Evolutionary conservation across 768 basidiomycete genomes (phyloP).

Genomic region (Russula ochroleuca): DNA sequence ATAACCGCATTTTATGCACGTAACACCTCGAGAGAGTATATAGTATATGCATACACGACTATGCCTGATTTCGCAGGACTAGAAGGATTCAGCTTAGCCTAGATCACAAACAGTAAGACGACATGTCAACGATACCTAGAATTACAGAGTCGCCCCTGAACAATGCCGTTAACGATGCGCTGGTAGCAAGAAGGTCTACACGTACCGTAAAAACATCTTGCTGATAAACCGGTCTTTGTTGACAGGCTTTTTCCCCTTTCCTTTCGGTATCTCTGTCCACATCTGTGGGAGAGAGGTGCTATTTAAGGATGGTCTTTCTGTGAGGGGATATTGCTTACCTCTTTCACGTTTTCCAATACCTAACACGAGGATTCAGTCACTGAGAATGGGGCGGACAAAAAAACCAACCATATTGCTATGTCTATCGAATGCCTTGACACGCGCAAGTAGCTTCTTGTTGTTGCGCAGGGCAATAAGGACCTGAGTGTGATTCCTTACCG

Average conservation of each 20-base stretch:
- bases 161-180: conserved; percentile 21
- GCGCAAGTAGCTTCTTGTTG: conserved; percentile 94
- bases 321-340: conserved; percentile 45
- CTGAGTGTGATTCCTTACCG: conserved; percentile 96
- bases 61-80: conserved; percentile 75
- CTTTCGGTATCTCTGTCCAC: conserved; percentile 99
- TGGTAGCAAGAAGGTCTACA: conserved; percentile 19
- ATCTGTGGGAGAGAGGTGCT: conserved; percentile 55
- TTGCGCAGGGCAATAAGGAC: conserved; percentile 95
- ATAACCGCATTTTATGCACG: neutral
- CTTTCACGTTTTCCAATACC: conserved; percentile 98
- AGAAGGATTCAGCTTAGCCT: conserved; percentile 33
- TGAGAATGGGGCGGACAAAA: conserved; percentile 1
- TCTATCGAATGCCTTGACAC: conserved; percentile 97
- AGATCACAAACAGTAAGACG: conserved; percentile 28
- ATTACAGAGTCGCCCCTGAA: conserved; percentile 94
- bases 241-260: conserved; percentile 97
- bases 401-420: conserved; percentile 93
- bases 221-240: conserved; percentile 99
- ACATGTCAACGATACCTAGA: conserved; percentile 53
- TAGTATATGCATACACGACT: neutral
- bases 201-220: conserved; percentile 94
- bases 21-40: neutral
- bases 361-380: conserved; percentile 34
- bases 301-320: neutral